Evolutionary conservation across 352 stramenopile genomes (phyloP).

Genomic region (Globisporangium emineosum): DNA sequence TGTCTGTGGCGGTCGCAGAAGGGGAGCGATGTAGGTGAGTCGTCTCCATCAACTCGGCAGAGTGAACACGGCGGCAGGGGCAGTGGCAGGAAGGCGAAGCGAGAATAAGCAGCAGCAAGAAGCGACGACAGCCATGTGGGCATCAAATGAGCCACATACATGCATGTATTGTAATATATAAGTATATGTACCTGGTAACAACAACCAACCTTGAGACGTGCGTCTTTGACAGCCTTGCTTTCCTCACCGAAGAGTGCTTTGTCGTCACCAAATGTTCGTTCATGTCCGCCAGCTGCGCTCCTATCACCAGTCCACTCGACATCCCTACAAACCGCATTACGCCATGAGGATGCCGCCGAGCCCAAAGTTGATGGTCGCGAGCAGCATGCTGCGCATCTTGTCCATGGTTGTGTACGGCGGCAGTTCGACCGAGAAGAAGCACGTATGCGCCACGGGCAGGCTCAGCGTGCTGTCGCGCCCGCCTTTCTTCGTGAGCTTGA

Average conservation of each 20-base stretch:
- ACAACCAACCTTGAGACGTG: too few species aligned
- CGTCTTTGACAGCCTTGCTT: too few species aligned
- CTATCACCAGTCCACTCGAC: too few species aligned
- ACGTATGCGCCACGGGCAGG: constrained; percentile 93
- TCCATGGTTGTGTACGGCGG: constrained; percentile 91
- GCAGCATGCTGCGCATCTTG: constrained; percentile 89
- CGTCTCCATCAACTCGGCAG: neutral
- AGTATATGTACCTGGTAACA: too few species aligned
- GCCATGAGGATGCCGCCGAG: constrained; percentile 89
- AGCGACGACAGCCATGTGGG: too few species aligned
- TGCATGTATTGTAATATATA: neutral
- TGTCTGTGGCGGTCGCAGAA: neutral
- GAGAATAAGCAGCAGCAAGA: constrained; percentile 6
- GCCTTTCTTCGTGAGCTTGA: constrained; percentile 91
- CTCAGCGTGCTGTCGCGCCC: constrained; percentile 76
- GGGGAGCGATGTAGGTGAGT: neutral
- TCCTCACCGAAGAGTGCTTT: too few species aligned
- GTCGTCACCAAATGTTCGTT: neutral
- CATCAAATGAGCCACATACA: neutral
- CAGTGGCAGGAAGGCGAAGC: constrained; percentile 2
- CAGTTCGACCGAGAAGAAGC: constrained; percentile 95
- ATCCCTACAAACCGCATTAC: too few species aligned
- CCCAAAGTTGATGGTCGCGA: constrained; percentile 94
- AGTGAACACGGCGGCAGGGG: neutral
- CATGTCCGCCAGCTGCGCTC: too few species aligned